Percentiles rank a stretch among this genome's conserved stretches.
Evolutionary conservation across 2,329 filamentous ascomycete genomes (phyloP).

Genomic region (Aschersonia sp.): DNA sequence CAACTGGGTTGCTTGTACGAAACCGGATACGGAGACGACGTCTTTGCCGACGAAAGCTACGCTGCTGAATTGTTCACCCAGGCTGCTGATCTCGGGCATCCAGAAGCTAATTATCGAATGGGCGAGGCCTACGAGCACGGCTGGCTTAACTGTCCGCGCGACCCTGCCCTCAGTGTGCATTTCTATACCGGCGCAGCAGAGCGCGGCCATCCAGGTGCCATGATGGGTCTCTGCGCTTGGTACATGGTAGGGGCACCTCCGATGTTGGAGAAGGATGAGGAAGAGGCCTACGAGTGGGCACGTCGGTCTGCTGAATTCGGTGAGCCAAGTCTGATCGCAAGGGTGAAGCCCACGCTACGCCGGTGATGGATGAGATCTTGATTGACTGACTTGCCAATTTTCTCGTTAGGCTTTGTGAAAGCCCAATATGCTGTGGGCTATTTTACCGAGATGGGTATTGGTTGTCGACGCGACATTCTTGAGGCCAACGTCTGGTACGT

Average conservation of each 20-base stretch:
- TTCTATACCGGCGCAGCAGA: constrained; percentile 94
- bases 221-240: constrained; percentile 99
- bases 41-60: constrained; percentile 83
- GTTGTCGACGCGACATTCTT: constrained; percentile 83
- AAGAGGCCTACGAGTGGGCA: constrained; percentile 95
- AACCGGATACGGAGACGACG: constrained; percentile 83
- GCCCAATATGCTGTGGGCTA: constrained; percentile 95
- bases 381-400: background rate
- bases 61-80: constrained; percentile 90
- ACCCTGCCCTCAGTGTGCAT: constrained; percentile 87
- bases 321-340: constrained; percentile 26
- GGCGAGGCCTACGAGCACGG: constrained; percentile 98
- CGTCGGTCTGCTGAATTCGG: constrained; percentile 72
- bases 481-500: constrained; percentile 99
- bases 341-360: background rate
- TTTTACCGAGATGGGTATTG: constrained; percentile 98
- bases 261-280: constrained; percentile 85
- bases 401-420: constrained; percentile 42
- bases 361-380: background rate
- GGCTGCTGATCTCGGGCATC: constrained; percentile 80
- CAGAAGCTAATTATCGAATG: constrained; percentile 73
- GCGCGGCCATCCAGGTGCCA: constrained; percentile 67
- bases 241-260: constrained; percentile 93
- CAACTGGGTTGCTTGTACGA: constrained; percentile 83
- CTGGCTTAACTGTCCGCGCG: constrained; percentile 69